Conservation (phyloP, 495 filamentous ascomycete genomes). For the Hypomontagnella monticulosa region DNA sequence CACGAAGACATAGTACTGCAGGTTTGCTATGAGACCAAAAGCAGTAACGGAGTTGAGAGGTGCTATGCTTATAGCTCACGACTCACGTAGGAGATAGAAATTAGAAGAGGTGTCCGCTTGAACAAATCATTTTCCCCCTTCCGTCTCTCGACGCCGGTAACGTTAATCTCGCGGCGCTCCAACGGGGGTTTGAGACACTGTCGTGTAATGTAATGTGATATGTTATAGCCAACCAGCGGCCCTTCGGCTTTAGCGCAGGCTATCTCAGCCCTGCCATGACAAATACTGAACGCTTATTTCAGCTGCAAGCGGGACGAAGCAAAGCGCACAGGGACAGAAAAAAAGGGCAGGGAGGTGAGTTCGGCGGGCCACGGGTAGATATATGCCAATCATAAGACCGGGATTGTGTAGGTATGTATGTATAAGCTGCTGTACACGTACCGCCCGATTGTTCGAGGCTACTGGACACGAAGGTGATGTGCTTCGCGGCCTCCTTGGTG, state of each 20-base stretch:
- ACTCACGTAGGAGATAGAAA: no score
- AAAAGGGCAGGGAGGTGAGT: not conserved
- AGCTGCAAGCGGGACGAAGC: not conserved
- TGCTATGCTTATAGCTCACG: not conserved
- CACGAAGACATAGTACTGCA: no score
- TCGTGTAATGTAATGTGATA: slow-evolving; percentile 9
- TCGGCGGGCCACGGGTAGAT: not conserved
- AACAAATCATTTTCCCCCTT: not conserved
- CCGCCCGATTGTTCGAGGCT: slow-evolving; percentile 35
- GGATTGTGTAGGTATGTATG: not conserved
- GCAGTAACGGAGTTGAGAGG: no score
- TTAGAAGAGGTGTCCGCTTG: slow-evolving; percentile 1
- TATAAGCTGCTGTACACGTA: slow-evolving; percentile 27
- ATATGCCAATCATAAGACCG: not conserved
- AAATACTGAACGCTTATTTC: slow-evolving; percentile 17
- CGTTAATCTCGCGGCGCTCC: not conserved
- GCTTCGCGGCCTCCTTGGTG: slow-evolving; percentile 44
- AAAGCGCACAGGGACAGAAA: slow-evolving; percentile 1
- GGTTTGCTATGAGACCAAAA: no score
- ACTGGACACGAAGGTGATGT: slow-evolving; percentile 50
- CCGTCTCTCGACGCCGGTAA: not conserved
- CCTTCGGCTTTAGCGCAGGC: slow-evolving; percentile 10
- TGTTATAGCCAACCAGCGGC: slow-evolving; percentile 19
- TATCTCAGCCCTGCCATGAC: slow-evolving; percentile 34
- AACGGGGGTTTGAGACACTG: not conserved